Conservation (phyloP, 305 asterid species). For the Fraxinus platypoda region DNA sequence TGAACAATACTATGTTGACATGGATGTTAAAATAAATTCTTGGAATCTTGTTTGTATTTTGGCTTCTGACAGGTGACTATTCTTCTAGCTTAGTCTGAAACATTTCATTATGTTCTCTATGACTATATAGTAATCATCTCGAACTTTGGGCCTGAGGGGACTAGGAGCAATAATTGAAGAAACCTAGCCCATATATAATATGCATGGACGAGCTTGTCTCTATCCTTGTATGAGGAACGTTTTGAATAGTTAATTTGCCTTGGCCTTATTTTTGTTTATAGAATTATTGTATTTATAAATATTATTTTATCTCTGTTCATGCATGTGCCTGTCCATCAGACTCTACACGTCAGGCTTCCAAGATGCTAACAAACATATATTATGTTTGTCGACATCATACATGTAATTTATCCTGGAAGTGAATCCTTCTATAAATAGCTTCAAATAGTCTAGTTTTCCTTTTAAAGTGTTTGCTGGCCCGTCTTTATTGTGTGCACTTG, state of each 20-base stretch:
- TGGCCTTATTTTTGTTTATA: background rate
- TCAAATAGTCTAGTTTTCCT: background rate
- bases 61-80: background rate
- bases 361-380: background rate
- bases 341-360: background rate
- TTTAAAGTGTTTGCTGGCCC: background rate
- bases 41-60: background rate
- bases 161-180: background rate
- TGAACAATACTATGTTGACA: background rate
- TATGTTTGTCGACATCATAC: background rate
- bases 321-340: background rate
- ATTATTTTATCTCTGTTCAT: background rate
- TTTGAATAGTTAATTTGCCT: background rate
- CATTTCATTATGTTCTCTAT: background rate
- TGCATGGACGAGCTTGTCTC: background rate
- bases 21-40: background rate
- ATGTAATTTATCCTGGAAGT: slow-evolving; percentile 8
- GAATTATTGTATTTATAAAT: background rate
- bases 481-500: background rate
- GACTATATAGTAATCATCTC: background rate
- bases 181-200: background rate
- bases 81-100: background rate
- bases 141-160: background rate
- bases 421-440: background rate
- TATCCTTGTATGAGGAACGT: background rate